Base-by-base conservation (phyloP, 192 early-diverging fungal species). In the Linderina pennispora region DNA sequence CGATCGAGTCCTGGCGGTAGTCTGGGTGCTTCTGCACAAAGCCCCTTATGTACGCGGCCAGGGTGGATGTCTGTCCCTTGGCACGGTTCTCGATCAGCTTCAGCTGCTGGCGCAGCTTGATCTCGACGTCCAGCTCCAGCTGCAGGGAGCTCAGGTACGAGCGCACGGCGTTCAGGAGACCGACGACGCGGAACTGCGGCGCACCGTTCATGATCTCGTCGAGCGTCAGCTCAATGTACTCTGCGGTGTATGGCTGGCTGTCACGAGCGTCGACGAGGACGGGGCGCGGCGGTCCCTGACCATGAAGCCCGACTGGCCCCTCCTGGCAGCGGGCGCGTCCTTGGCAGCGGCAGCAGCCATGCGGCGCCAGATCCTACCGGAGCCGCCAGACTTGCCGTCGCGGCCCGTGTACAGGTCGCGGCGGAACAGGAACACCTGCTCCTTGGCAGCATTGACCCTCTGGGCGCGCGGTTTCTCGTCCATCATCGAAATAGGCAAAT, bases 141-240 rank as follows among this genome's bases (percentile, higher is more conserved):
- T 86, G 77, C 25, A 86, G 47, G 22, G 79, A 76, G 50, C 86
- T 79, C 20, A 98, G 72, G 52, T 92, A 97, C 15, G 71, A 71
- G 43, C 81, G 72, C 23, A 98, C 83, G 33, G 96, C 62, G 40
- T 79, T 81, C 23, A 92, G 63, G 24, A 98, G 63, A 11, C 96
- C 96, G 6, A 77, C 75, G 62, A 93, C 56, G 19, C 57, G 32
- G 46, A 53, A 91, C 14, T 74, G 72, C 8, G 55, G 50, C 40
- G 77, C 78, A n/a, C 91, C 92, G 58, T 94, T 92, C 55, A 98
- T 81, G 50, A 97, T 95, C 54, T 94, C 89, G 55, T 94, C 75
- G 8, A 96, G 76, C 4, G 90, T 86, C 75, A 94, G 82, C 47
- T 85, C 63, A 25, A 78, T 80, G 43, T 83, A 88, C 39, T 85